Evolutionary conservation across 108 stramenopile species (phyloP).

Genomic region (Nitzschia sp.): DNA sequence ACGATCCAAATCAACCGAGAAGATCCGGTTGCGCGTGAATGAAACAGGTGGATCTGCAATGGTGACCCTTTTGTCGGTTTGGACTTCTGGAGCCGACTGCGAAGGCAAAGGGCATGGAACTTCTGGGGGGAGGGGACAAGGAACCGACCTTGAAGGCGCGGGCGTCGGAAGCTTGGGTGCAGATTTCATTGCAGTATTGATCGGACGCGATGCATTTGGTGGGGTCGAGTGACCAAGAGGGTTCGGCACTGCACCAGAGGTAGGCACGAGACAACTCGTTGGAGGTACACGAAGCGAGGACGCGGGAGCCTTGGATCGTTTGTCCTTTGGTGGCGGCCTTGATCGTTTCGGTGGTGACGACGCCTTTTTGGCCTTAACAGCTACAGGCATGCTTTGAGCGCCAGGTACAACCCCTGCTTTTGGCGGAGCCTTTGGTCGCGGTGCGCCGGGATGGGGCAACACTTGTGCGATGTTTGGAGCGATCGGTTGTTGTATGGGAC

Average conservation of each 20-base stretch:
- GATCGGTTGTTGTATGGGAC: background rate
- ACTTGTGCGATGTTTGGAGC: slow-evolving; percentile 6
- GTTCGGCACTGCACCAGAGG: slow-evolving; percentile 24
- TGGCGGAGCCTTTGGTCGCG: background rate
- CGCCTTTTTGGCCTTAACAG: background rate
- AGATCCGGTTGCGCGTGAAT: slow-evolving; percentile 46
- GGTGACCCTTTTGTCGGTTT: slow-evolving; percentile 19
- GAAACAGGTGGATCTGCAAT: slow-evolving; percentile 18
- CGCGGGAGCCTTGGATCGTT: background rate
- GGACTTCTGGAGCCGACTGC: background rate
- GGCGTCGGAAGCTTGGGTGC: background rate
- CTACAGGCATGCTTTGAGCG: background rate
- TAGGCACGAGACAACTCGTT: background rate
- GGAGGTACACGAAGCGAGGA: background rate
- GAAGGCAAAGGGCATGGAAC: slow-evolving; percentile 36
- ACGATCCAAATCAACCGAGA: slow-evolving; percentile 86
- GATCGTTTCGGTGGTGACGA: background rate
- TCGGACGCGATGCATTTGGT: background rate
- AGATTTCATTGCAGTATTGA: background rate
- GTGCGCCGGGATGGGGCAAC: background rate
- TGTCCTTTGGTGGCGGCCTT: no score
- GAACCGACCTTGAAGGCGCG: slow-evolving; percentile 37
- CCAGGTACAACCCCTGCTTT: no score
- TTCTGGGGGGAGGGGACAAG: slow-evolving; percentile 57
- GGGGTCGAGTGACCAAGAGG: slow-evolving; percentile 10